Conservation (phyloP, 345 rosid species). For the Microthlaspi erraticum region DNA sequence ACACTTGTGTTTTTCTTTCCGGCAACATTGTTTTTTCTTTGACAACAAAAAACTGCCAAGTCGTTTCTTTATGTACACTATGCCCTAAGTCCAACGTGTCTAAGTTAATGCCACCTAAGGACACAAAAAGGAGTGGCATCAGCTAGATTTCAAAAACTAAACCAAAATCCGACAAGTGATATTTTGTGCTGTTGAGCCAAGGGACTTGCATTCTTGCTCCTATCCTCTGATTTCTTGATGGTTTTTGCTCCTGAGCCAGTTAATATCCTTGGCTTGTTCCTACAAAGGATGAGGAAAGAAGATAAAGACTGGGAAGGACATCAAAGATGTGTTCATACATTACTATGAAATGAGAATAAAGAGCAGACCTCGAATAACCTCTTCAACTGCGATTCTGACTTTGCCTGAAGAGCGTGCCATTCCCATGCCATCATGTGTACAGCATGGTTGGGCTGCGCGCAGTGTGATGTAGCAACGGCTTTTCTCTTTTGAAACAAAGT, state of each 20-base stretch:
- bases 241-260: constrained; percentile 4
- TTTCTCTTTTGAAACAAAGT: constrained; percentile 17
- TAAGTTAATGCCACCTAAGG: constrained; percentile 29
- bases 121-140: constrained; percentile 8
- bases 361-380: constrained; percentile 28
- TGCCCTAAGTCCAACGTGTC: constrained; percentile 3
- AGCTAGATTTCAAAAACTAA: constrained; percentile 18
- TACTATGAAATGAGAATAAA: constrained; percentile 24
- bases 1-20: not conserved
- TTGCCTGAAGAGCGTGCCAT: constrained; percentile 31
- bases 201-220: not conserved
- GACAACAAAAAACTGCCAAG: constrained; percentile 16
- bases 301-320: not conserved
- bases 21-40: not conserved
- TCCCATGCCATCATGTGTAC: constrained; percentile 31
- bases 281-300: constrained; percentile 11
- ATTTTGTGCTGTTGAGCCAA: constrained; percentile 18
- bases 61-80: constrained; percentile 23
- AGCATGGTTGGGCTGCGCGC: constrained; percentile 38
- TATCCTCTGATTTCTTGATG: constrained; percentile 1
- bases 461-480: constrained; percentile 39
- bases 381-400: constrained; percentile 22
- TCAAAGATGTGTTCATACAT: not conserved
- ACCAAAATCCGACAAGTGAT: constrained; percentile 5
- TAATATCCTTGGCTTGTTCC: constrained; percentile 38